phyloP scores from a whole-genome alignment of 805 yeast genomes.

The Spathaspora boniae region DNA sequence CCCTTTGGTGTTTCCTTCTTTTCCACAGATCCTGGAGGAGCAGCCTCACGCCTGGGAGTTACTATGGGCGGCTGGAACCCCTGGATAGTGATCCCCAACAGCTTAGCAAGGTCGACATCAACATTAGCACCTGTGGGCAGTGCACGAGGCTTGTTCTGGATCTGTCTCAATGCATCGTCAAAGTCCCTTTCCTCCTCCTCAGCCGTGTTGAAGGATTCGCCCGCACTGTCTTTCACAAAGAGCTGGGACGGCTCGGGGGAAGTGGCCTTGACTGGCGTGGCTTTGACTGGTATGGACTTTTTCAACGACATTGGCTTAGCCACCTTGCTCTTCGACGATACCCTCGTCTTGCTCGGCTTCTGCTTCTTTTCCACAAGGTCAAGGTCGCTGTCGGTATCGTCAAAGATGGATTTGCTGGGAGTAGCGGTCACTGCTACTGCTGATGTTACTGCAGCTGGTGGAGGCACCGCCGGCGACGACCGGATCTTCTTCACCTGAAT shows the following conservation, averaged over 20 bases:
- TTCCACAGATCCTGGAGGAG: conserved; percentile 1
- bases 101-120: conserved; percentile 30
- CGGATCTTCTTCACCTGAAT: too few species aligned
- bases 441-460: not conserved
- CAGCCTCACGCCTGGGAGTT: conserved; percentile 5
- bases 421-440: conserved; percentile 1
- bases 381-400: conserved; percentile 5
- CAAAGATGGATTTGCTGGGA: conserved; percentile 8
- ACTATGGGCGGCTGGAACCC: conserved; percentile 13
- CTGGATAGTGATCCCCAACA: conserved; percentile 24
- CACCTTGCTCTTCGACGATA: not conserved
- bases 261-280: conserved; percentile 5
- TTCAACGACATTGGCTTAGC: conserved; percentile 2
- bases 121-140: too few species aligned
- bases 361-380: not conserved
- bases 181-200: conserved; percentile 24
- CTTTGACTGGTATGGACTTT: conserved; percentile 2
- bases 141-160: conserved; percentile 10
- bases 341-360: not conserved
- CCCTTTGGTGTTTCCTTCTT: conserved; percentile 1
- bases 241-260: not conserved
- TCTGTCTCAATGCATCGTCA: conserved; percentile 19
- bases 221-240: too few species aligned
- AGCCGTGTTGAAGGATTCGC: conserved; percentile 10
- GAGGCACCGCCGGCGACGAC: not conserved